Percentiles rank a stretch among this genome's conserved stretches.
phyloP scores from a whole-genome alignment of 2,329 filamentous ascomycete species.

The Colletotrichum chrysophilum region DNA sequence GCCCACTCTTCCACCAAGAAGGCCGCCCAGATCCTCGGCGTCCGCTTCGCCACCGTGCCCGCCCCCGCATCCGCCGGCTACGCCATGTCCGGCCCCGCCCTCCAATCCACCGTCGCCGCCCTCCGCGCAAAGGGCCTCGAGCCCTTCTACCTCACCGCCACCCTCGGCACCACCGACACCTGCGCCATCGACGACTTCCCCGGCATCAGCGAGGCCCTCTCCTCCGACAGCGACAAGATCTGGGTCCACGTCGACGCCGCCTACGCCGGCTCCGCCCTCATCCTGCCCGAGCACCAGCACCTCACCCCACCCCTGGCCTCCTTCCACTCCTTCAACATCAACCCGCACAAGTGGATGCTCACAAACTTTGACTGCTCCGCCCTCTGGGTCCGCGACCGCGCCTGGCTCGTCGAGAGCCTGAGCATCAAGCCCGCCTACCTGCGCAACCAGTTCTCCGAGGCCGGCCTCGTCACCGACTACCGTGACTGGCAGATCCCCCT shows the following conservation, averaged over 20 bases:
- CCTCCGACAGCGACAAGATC: constrained; percentile 51
- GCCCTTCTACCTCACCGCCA: constrained; percentile 86
- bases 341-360: constrained; percentile 97
- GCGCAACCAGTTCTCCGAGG: constrained; percentile 79
- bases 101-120: constrained; percentile 67
- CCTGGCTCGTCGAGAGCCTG: constrained; percentile 79
- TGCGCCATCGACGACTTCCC: constrained; percentile 86
- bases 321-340: constrained; percentile 92
- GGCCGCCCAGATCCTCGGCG: constrained; percentile 83
- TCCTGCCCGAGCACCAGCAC: constrained; percentile 81
- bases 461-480: constrained; percentile 89
- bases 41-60: constrained; percentile 76
- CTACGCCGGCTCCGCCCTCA: constrained; percentile 85
- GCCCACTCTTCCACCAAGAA: constrained; percentile 88
- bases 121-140: constrained; percentile 73
- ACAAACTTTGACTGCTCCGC: constrained; percentile 90
- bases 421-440: constrained; percentile 83
- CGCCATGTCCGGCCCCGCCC: constrained; percentile 68
- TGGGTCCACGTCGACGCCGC: constrained; percentile 97
- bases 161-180: constrained; percentile 85
- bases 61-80: constrained; percentile 68
- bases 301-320: constrained; percentile 64
- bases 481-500: constrained; percentile 97
- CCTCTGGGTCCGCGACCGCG: constrained; percentile 77
- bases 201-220: constrained; percentile 62